Percentiles rank a stretch among this genome's conserved stretches.
Conservation (phyloP, 805 yeast genomes). For the Lachancea dasiensis region DNA sequence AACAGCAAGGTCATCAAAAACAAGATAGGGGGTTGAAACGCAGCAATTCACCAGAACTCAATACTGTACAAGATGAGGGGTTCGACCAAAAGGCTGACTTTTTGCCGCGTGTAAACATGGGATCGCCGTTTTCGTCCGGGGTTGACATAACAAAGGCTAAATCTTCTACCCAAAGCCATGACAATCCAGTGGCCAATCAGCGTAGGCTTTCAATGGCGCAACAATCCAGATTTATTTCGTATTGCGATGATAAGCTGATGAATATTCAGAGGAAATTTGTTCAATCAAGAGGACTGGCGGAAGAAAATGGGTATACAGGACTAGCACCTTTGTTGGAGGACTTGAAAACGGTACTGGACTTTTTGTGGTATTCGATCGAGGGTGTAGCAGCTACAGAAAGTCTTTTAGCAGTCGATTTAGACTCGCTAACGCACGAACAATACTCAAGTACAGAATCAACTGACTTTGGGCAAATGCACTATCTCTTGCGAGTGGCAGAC, state of each 20-base stretch:
- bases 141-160: constrained; percentile 8
- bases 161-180: neutral
- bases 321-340: constrained; percentile 39
- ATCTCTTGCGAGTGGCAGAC: constrained; percentile 56
- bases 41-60: neutral
- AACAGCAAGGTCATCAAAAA: neutral
- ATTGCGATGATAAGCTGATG: constrained; percentile 49
- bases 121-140: constrained; percentile 29
- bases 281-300: constrained; percentile 37
- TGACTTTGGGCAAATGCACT: constrained; percentile 55
- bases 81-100: constrained; percentile 29
- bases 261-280: constrained; percentile 50
- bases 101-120: constrained; percentile 25
- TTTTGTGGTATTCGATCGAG: constrained; percentile 59
- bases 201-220: constrained; percentile 41
- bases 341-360: constrained; percentile 42
- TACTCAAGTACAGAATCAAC: constrained; percentile 20
- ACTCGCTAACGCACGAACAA: constrained; percentile 9
- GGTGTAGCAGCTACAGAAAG: constrained; percentile 28
- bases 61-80: constrained; percentile 10
- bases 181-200: no score
- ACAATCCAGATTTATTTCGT: constrained; percentile 49
- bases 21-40: neutral
- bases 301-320: constrained; percentile 27
- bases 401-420: constrained; percentile 14